Conservation (phyloP, 2,329 filamentous ascomycete species). For the Cladophialophora bantiana region DNA sequence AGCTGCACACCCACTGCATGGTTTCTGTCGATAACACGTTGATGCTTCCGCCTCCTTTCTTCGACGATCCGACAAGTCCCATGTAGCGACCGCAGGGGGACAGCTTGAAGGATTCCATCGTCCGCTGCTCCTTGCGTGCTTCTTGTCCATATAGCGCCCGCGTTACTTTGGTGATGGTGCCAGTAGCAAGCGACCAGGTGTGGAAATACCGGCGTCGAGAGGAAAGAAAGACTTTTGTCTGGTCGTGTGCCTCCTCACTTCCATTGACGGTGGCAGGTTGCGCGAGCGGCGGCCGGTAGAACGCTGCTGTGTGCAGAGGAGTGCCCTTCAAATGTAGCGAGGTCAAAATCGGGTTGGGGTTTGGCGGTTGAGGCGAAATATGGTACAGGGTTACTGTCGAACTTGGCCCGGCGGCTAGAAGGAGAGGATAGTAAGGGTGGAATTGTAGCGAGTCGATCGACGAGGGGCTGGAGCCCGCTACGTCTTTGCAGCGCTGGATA, state of each 20-base stretch:
- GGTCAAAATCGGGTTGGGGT: slow-evolving; percentile 86
- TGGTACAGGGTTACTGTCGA: slow-evolving; percentile 90
- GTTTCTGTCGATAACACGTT: slow-evolving; percentile 82
- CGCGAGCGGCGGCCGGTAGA: slow-evolving; percentile 73
- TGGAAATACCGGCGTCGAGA: slow-evolving; percentile 92
- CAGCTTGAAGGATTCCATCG: slow-evolving; percentile 88
- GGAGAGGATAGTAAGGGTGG: slow-evolving; percentile 85
- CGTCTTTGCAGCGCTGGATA: slow-evolving; percentile 87
- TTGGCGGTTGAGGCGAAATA: slow-evolving; percentile 76
- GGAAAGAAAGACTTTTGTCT: slow-evolving; percentile 74
- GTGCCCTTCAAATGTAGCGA: slow-evolving; percentile 85
- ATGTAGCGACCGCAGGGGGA: slow-evolving; percentile 88
- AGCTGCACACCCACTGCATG: slow-evolving; percentile 85
- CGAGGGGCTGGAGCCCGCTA: slow-evolving; percentile 68
- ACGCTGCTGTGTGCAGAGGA: slow-evolving; percentile 82
- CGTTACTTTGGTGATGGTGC: slow-evolving; percentile 80
- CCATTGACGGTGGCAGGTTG: slow-evolving; percentile 49
- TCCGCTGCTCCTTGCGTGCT: slow-evolving; percentile 72
- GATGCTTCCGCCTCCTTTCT: slow-evolving; percentile 85
- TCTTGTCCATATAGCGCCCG: slow-evolving; percentile 67
- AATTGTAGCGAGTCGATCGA: slow-evolving; percentile 85
- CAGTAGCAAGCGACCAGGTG: slow-evolving; percentile 86
- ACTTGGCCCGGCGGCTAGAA: slow-evolving; percentile 80
- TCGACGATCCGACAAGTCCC: slow-evolving; percentile 78
- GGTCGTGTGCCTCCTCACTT: slow-evolving; percentile 22